Conservation (phyloP, 805 yeast species). For the Nakazawaea ernobii region DNA sequence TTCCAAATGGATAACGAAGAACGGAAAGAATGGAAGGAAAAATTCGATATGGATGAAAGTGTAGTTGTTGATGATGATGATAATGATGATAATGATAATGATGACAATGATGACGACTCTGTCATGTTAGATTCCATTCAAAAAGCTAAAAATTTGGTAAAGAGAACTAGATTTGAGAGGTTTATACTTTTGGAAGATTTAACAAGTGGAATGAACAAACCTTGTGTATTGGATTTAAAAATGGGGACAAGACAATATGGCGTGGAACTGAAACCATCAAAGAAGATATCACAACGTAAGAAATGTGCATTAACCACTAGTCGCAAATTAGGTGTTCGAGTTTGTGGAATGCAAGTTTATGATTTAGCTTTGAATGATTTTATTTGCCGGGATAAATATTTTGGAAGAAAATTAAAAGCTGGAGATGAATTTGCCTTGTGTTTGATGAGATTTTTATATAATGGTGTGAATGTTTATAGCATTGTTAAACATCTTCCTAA, state of each 20-base stretch:
- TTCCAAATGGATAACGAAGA: constrained; percentile 42
- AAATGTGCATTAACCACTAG: constrained; percentile 85
- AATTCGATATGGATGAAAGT: constrained; percentile 12
- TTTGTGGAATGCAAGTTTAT: constrained; percentile 94
- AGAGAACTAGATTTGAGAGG: constrained; percentile 60
- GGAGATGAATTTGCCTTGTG: constrained; percentile 78
- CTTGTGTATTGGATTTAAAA: constrained; percentile 90
- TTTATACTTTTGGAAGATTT: constrained; percentile 87
- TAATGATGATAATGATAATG: constrained; percentile 14
- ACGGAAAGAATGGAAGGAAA: constrained; percentile 3
- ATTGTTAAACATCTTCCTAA: constrained; percentile 62
- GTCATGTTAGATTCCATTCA: background rate
- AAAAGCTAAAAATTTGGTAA: constrained; percentile 21
- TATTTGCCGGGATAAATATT: constrained; percentile 82
- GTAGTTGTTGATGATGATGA: constrained; percentile 14
- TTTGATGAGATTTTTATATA: constrained; percentile 71
- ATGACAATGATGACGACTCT: constrained; percentile 13
- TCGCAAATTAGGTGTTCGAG: constrained; percentile 75
- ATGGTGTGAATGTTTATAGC: constrained; percentile 57
- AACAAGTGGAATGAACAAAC: constrained; percentile 73
- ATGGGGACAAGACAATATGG: constrained; percentile 99
- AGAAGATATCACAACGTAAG: constrained; percentile 70
- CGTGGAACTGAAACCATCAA: constrained; percentile 72
- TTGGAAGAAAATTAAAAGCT: constrained; percentile 69
- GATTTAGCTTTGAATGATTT: constrained; percentile 39